Percentiles rank a stretch among this genome's conserved stretches.
phyloP scores from a whole-genome alignment of 768 basidiomycete genomes.

The Auriscalpium vulgare region DNA sequence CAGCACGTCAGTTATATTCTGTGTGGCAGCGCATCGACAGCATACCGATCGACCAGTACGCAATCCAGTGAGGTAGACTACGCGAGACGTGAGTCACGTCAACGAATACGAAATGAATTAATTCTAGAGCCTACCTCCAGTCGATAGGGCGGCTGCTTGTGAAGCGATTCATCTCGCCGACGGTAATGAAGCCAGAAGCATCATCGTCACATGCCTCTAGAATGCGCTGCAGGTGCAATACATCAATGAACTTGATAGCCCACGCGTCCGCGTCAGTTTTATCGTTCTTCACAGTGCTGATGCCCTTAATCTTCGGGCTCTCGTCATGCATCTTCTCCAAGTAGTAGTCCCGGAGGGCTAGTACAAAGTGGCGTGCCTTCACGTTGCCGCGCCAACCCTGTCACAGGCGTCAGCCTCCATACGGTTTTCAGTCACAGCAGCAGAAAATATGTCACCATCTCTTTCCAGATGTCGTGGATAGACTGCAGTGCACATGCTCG shows the following conservation, averaged over 20 bases:
- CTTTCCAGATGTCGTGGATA: constrained; percentile 13
- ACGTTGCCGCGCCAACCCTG: constrained; percentile 7
- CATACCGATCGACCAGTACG: constrained; percentile 18
- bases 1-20: neutral
- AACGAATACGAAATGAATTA: neutral
- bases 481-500: neutral
- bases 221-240: constrained; percentile 14
- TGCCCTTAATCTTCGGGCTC: constrained; percentile 6
- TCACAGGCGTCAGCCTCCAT: neutral
- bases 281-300: neutral
- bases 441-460: constrained; percentile 16
- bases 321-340: constrained; percentile 10
- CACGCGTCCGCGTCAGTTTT: constrained; percentile 15
- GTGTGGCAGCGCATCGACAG: neutral
- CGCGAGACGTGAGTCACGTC: neutral
- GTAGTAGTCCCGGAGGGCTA: constrained; percentile 24
- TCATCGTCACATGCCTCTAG: constrained; percentile 11
- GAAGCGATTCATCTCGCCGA: constrained; percentile 24
- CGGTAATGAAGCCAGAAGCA: constrained; percentile 21
- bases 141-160: constrained; percentile 13
- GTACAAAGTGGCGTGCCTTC: neutral
- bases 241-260: constrained; percentile 4
- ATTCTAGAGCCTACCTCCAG: constrained; percentile 18
- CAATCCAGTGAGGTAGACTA: constrained; percentile 17
- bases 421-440: neutral